Conservation (phyloP, 495 filamentous ascomycete genomes). For the Chaetomium fimeti region DNA sequence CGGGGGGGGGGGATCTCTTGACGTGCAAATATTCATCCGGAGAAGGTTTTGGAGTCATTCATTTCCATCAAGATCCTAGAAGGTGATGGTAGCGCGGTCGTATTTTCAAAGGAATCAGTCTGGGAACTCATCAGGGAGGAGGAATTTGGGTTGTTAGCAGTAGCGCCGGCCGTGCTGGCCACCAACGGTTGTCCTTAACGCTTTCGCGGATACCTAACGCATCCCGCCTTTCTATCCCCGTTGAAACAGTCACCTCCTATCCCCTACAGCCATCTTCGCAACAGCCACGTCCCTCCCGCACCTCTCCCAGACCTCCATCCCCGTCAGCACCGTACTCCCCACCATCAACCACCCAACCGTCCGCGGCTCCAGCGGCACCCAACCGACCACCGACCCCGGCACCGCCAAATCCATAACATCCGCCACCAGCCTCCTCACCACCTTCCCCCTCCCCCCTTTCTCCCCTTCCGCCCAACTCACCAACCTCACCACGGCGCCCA, state of each 20-base stretch:
- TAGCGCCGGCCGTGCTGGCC: not conserved
- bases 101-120: not conserved
- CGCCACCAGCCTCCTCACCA: constrained; percentile 45
- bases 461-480: constrained; percentile 1
- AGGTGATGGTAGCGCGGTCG: not conserved
- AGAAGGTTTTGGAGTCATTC: not conserved
- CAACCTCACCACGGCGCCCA: constrained; percentile 25
- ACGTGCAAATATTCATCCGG: too few relatives aligned
- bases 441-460: constrained; percentile 15
- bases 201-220: not conserved
- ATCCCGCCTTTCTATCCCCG: not conserved
- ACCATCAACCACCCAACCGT: constrained; percentile 54
- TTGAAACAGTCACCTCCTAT: not conserved
- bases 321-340: constrained; percentile 57
- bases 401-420: constrained; percentile 58
- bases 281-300: constrained; percentile 38
- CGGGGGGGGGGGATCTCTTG: not conserved
- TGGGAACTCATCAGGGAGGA: not conserved
- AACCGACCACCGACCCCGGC: constrained; percentile 55
- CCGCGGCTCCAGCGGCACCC: constrained; percentile 48
- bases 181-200: not conserved
- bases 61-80: not conserved
- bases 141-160: too few relatives aligned
- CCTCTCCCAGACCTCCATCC: constrained; percentile 58
- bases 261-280: not conserved